A percentile compares a stretch with the other conserved stretches of the same genome.
These are phyloP conservation scores for Dendrobium officinale DNA, from an alignment of 106 monocot species.

Conservation along the genomic window DNA sequence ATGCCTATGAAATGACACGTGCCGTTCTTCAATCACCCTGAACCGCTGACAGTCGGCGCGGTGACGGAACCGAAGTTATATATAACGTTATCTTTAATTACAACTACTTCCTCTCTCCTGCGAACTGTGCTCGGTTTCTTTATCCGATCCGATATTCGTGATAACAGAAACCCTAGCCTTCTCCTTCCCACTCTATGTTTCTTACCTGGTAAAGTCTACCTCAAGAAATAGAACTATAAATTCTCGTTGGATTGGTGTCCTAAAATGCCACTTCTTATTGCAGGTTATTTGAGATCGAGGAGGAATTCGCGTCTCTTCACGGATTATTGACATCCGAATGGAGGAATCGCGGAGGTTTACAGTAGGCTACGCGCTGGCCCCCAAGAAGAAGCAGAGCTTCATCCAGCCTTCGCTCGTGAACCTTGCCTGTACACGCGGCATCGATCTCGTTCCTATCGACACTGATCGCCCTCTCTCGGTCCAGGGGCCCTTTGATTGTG, in stretches of 20 bases:
- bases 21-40: too few species aligned
- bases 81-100: too few species aligned
- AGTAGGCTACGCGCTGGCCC: slow-evolving; percentile 40
- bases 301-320: neutral
- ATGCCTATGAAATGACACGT: too few species aligned
- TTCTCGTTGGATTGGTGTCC: neutral
- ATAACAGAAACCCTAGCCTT: neutral
- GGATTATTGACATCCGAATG: neutral
- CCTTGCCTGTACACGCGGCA: slow-evolving; percentile 24
- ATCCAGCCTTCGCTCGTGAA: slow-evolving; percentile 42
- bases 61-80: too few species aligned
- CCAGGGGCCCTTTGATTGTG: slow-evolving; percentile 38
- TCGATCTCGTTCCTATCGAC: slow-evolving; percentile 59
- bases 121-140: too few species aligned
- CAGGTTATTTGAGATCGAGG: slow-evolving; percentile 2
- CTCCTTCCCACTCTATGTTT: neutral
- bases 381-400: slow-evolving; percentile 47
- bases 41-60: too few species aligned
- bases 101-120: too few species aligned
- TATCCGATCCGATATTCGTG: neutral
- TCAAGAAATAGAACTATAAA: neutral
- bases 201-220: neutral
- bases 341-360: slow-evolving; percentile 5
- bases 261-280: slow-evolving; percentile 8
- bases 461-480: slow-evolving; percentile 20